A percentile compares a stretch with the other conserved stretches of the same genome.
Conservation (phyloP, 225 moss, liverwort and hornwort species). For the Antitrichia curtipendula region DNA sequence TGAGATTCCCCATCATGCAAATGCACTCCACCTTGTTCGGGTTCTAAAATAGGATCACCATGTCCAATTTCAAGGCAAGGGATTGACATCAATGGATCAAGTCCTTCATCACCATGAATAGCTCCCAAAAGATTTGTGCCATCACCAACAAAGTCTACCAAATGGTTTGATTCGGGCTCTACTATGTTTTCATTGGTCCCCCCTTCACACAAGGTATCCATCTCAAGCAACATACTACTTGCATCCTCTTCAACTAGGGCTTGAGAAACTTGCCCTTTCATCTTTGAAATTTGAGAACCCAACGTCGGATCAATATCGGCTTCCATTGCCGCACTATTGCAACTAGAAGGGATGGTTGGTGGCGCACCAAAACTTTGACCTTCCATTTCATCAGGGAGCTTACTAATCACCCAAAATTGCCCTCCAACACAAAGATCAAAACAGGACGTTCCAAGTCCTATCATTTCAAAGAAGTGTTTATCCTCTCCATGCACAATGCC, state of each 20-base stretch:
- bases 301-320: not conserved
- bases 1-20: not conserved
- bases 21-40: not conserved
- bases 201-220: too few relatives aligned
- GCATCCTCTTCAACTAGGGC: not conserved
- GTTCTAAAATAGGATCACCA: too few relatives aligned
- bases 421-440: fast-evolving
- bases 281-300: not conserved
- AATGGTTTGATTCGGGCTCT: not conserved
- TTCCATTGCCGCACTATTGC: fast-evolving
- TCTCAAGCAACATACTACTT: not conserved
- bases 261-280: not conserved
- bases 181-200: not conserved
- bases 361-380: not conserved
- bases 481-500: fast-evolving
- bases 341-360: not conserved
- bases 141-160: too few relatives aligned
- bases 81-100: not conserved
- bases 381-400: too few relatives aligned
- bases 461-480: fast-evolving
- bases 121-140: not conserved
- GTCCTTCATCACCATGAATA: not conserved
- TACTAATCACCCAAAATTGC: not conserved
- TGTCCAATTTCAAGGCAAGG: not conserved
- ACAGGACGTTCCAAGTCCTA: not conserved